Evolutionary conservation across 2,329 filamentous ascomycete genomes (phyloP).

Genomic region (Alternaria brassicae): DNA sequence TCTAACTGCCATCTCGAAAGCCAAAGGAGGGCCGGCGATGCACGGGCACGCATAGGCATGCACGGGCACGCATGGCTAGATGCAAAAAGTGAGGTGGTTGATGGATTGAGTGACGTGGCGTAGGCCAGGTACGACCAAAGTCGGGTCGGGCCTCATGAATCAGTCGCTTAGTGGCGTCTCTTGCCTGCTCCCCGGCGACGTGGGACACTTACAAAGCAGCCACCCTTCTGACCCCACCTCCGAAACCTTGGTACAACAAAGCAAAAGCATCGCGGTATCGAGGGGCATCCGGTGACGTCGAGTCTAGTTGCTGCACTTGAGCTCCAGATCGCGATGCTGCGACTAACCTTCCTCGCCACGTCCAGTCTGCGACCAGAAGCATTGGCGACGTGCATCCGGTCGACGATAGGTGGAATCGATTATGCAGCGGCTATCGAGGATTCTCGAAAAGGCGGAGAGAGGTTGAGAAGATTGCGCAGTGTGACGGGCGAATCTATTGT

Average conservation of each 20-base stretch:
- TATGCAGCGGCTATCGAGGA: conserved; percentile 44
- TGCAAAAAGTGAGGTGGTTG: conserved; percentile 27
- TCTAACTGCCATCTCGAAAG: conserved; percentile 25
- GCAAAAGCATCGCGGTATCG: conserved; percentile 18
- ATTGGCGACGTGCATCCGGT: conserved; percentile 39
- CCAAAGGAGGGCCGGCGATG: conserved; percentile 33
- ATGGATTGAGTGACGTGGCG: conserved; percentile 43
- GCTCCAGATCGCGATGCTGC: conserved; percentile 17
- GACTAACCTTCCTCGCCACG: conserved; percentile 5
- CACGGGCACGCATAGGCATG: conserved; percentile 30
- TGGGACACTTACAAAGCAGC: conserved; percentile 30
- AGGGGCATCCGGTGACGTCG: conserved; percentile 5
- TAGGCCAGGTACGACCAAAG: conserved; percentile 20
- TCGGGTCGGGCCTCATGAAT: conserved; percentile 33
- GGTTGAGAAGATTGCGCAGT: background rate
- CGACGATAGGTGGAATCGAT: conserved; percentile 22
- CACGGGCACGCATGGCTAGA: conserved; percentile 29
- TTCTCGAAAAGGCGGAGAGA: conserved; percentile 17
- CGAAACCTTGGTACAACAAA: conserved; percentile 23
- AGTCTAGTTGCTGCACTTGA: conserved; percentile 9
- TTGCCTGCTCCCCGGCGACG: conserved; percentile 30
- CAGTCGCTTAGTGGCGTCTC: conserved; percentile 14
- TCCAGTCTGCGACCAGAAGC: conserved; percentile 18
- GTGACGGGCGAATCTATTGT: conserved; percentile 33
- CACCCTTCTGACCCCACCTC: conserved; percentile 22